Base-by-base conservation (phyloP, 2,329 filamentous ascomycete genomes). In the Beauveria brongniartii region DNA sequence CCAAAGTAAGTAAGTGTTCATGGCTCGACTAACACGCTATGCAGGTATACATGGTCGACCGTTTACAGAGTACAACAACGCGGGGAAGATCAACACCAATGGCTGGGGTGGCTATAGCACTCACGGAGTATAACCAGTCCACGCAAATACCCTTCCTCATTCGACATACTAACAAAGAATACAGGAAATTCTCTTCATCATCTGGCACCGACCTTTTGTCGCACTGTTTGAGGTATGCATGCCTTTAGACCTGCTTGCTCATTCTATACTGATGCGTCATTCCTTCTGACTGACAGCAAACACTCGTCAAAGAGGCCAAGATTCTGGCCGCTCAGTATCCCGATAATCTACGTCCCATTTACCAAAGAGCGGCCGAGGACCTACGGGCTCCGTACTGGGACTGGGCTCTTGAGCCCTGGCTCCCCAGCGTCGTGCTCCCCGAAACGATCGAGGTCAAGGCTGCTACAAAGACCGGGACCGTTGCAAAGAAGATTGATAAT, bases 151-250 rank as follows among this genome's bases (percentile, higher is more conserved):
- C 9, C 2, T 22, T 22, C 5, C 24, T 24, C 18, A 2, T 14
- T 3, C 2, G 9, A 0, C 5, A 14, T 8, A 2, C 37, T 52
- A 14, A 59, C 34, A 24, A 5, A 3, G 7, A 10, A 22, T 30
- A 18, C 40, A 80, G 80, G 77, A 82, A 67, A 71, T 75, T 20
- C 67, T 79, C 26, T 82, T 84, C 64, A 67, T 77, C 5, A 70
- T 78, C 22, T 85, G 81, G 83, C 83, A 86, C 68, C 78, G 82
- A 6, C 78, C 81, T 2, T 85, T 80, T 62, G 66, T 84, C 47
- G 71, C 78, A 5, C 72, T 85, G 6, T 84, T 75, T 61, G 83
- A 86, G 74, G 80, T 82, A 70, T 18, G 70, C 61, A 70, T 18
- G 70, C 61, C 7, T 14, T n/a, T 2, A 7, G 8, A 26, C 5